A percentile compares a stretch with the other conserved stretches of the same genome.
These are phyloP conservation scores for Cadophora malorum DNA, from an alignment of 2,329 filamentous ascomycete genomes.

Conservation along the genomic window DNA sequence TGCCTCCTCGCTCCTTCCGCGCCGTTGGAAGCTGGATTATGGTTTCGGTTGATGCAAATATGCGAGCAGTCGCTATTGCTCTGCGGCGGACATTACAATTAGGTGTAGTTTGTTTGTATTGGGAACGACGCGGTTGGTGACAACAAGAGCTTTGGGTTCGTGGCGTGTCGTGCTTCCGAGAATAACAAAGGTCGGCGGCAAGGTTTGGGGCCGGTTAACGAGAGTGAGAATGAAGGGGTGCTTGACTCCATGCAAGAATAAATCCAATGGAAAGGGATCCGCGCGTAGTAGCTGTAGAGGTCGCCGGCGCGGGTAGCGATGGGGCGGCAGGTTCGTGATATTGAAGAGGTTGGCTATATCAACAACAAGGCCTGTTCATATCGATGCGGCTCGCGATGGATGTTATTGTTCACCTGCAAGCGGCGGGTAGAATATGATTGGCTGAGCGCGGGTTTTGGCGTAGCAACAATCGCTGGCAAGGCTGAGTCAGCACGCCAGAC, in stretches of 20 bases:
- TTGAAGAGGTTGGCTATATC: slow-evolving; percentile 34
- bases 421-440: slow-evolving; percentile 34
- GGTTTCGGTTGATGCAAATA: slow-evolving; percentile 14
- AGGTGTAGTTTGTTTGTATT: slow-evolving; percentile 22
- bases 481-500: not conserved
- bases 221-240: slow-evolving; percentile 30
- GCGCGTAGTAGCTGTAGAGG: not conserved
- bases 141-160: slow-evolving; percentile 4
- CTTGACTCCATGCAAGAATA: slow-evolving; percentile 16
- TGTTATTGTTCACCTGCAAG: slow-evolving; percentile 40
- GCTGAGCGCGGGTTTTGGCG: slow-evolving; percentile 28
- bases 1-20: slow-evolving; percentile 25
- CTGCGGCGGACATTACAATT: slow-evolving; percentile 35
- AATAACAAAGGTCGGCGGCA: slow-evolving; percentile 30
- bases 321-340: slow-evolving; percentile 26
- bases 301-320: slow-evolving; percentile 1
- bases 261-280: slow-evolving; percentile 19
- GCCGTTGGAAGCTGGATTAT: slow-evolving; percentile 12
- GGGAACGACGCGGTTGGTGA: slow-evolving; percentile 25
- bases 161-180: slow-evolving; percentile 22
- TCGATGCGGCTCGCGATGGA: slow-evolving; percentile 27
- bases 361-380: slow-evolving; percentile 36
- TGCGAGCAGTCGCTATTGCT: slow-evolving; percentile 35
- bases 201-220: slow-evolving; percentile 24
- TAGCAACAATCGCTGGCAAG: slow-evolving; percentile 26